A percentile compares a stretch with the other conserved stretches of the same genome.
Evolutionary conservation across 495 filamentous ascomycete genomes (phyloP).

Genomic region (Penicillium tannophilum): DNA sequence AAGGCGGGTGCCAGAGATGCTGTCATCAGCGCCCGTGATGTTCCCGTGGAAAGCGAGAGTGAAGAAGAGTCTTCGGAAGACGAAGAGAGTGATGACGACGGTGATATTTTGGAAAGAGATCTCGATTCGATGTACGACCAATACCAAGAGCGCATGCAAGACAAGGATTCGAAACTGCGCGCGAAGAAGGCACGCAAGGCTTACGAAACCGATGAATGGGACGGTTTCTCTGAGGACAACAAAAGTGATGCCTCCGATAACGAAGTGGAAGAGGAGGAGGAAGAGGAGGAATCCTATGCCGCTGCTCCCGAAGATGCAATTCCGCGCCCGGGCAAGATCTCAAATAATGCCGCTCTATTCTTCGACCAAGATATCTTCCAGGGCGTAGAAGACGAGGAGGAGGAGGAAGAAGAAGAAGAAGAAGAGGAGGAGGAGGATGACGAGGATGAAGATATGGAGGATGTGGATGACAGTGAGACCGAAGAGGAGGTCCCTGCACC

Average conservation of each 20-base stretch:
- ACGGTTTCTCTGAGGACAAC: constrained; percentile 77
- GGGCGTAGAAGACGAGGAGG: constrained; percentile 61
- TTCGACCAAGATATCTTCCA: constrained; percentile 97
- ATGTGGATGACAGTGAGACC: constrained; percentile 33
- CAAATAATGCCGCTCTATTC: constrained; percentile 81
- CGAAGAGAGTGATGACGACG: constrained; percentile 73
- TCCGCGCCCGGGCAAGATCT: constrained; percentile 58
- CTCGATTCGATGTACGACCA: constrained; percentile 83
- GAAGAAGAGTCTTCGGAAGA: constrained; percentile 63
- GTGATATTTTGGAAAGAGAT: constrained; percentile 77
- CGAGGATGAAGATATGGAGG: constrained; percentile 48
- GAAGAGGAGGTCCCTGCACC: constrained; percentile 19
- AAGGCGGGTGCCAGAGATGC: constrained; percentile 67
- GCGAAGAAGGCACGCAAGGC: constrained; percentile 86
- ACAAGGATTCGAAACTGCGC: constrained; percentile 79
- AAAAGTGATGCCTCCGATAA: constrained; percentile 43
- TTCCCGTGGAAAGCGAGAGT: constrained; percentile 52
- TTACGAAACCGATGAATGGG: constrained; percentile 85
- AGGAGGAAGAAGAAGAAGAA: constrained; percentile 40
- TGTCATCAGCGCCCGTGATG: constrained; percentile 79
- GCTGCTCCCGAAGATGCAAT: constrained; percentile 47
- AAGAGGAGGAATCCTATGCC: constrained; percentile 50
- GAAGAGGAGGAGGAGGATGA: constrained; percentile 39
- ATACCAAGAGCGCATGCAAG: constrained; percentile 79
- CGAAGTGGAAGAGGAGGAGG: constrained; percentile 43